These are phyloP conservation scores for Rhodotorula paludigena DNA, from an alignment of 768 basidiomycete species.

Conservation along the genomic window DNA sequence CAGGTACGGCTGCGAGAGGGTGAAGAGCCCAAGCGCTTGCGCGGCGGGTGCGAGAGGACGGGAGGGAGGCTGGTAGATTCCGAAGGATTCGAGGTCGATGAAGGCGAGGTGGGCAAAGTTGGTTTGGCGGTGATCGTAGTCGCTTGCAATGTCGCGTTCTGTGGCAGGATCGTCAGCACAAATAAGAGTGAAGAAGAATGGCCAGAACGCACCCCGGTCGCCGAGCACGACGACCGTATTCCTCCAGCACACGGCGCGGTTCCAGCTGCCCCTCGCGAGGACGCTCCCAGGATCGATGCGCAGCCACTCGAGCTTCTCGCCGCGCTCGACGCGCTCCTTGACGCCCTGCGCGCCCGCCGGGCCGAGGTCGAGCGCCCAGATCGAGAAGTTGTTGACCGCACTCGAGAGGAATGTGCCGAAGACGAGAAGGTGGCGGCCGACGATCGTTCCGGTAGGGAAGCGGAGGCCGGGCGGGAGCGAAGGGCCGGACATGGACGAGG, in stretches of 20 bases:
- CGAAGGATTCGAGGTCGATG: conserved; percentile 59
- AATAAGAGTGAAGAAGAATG: conserved; percentile 23
- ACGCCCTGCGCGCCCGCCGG: conserved; percentile 40
- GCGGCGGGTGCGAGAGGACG: conserved; percentile 59
- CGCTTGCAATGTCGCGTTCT: conserved; percentile 75
- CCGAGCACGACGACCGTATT: conserved; percentile 89
- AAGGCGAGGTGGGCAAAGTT: conserved; percentile 54
- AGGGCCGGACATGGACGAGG: conserved; percentile 65
- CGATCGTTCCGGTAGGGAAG: conserved; percentile 88
- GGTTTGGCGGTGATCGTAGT: conserved; percentile 82
- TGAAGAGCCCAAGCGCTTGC: conserved; percentile 78
- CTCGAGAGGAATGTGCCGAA: conserved; percentile 94
- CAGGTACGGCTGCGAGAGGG: conserved; percentile 51
- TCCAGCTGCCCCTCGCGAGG: conserved; percentile 86
- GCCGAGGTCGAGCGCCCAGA: conserved; percentile 87
- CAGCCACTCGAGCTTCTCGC: conserved; percentile 69
- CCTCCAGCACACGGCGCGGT: conserved; percentile 80
- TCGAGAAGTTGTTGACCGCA: conserved; percentile 87
- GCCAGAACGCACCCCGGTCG: conserved; percentile 53
- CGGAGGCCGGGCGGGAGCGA: conserved; percentile 89
- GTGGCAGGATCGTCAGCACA: not conserved
- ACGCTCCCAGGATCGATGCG: conserved; percentile 83
- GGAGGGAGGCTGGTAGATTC: conserved; percentile 83
- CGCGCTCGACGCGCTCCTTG: conserved; percentile 38
- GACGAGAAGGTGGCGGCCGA: conserved; percentile 85